Evolutionary conservation across 371 early-diverging fungal species (phyloP).

Genomic region (Dichotomocladium elegans): DNA sequence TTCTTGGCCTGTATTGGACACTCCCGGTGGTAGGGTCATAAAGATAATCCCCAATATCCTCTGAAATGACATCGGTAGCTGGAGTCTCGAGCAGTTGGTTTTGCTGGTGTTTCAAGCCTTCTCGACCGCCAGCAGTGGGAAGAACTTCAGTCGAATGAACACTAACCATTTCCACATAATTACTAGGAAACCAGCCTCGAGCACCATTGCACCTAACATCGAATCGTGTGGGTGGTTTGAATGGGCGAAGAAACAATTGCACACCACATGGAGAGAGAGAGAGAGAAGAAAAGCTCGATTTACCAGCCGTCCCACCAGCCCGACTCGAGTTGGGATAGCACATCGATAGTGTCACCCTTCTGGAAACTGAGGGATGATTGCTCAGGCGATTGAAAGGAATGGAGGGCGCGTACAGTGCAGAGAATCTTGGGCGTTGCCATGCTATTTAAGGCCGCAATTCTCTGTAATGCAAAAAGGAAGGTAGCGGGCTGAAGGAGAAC

Average conservation of each 20-base stretch:
- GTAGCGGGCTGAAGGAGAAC: no score
- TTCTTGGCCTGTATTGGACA: conserved; percentile 1
- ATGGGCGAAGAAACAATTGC: no score
- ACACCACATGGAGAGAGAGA: no score
- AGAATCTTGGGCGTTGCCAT: conserved; percentile 24
- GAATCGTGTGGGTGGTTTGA: background rate
- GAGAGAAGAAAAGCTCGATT: background rate
- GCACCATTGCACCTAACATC: conserved; percentile 43
- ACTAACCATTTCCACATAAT: conserved; percentile 61
- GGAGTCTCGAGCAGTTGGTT: background rate
- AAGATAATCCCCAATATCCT: conserved; percentile 1
- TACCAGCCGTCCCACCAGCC: conserved; percentile 93
- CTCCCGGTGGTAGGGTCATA: conserved; percentile 7
- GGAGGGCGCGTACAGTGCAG: conserved; percentile 58
- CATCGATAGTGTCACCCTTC: conserved; percentile 78
- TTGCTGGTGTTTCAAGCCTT: background rate
- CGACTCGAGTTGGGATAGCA: conserved; percentile 74
- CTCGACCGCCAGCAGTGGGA: conserved; percentile 9
- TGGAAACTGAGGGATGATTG: conserved; percentile 69
- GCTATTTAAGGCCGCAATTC: no score
- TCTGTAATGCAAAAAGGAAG: no score
- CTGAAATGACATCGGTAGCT: background rate
- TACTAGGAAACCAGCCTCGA: conserved; percentile 88
- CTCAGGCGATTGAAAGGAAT: conserved; percentile 73
- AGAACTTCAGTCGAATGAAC: conserved; percentile 8